Base-by-base conservation (phyloP, 2,329 filamentous ascomycete genomes). In the Knufia petricola region DNA sequence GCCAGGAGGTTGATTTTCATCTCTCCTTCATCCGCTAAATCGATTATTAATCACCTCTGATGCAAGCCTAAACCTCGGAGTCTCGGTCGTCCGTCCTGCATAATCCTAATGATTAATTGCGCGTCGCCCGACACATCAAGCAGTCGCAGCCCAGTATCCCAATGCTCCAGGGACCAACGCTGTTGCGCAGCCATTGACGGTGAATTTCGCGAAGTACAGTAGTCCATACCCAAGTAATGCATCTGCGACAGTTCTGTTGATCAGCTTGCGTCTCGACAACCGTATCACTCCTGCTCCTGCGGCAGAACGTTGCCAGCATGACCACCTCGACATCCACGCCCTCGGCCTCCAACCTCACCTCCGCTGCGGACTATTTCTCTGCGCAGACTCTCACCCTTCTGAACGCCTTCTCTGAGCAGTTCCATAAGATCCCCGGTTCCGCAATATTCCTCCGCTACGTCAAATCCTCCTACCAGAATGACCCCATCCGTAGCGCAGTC, bases 381-480 rank as follows among this genome's bases (percentile, higher is more conserved):
- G 30, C 44, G 6, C 69, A 73, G 57, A 67, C 78, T 51, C 64
- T 74, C 52, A 73, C 73, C 61, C 69, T 78, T 58, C 64, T 79
- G 52, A 70, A 75, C 59, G 71, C 75, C 55, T 69, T 76, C 46
- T 70, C 75, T 46, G 71, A 79, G 51, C 76, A 82, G 50, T 94
- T 98, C 64, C 89, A 95, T 61, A 87, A 85, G 62, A 78, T 98
- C 32, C 94, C 92, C 24, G 92, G 92, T 46, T 96, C 90, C 24
- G 86, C 90, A 36, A 95, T 98, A 59, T 75, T 96, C 61, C 79
- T 94, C 59, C 86, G 92, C 54, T 98, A 98, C 69, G 88, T 98
- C 64, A 87, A 87, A 66, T 95, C 88, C 50, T 95, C 88, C 65
- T 96, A 98, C 72, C 92, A 98, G 71, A 85, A 98, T 64, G 92